These are phyloP conservation scores for Candida koratica DNA, from an alignment of 805 yeast species.

Conservation along the genomic window DNA sequence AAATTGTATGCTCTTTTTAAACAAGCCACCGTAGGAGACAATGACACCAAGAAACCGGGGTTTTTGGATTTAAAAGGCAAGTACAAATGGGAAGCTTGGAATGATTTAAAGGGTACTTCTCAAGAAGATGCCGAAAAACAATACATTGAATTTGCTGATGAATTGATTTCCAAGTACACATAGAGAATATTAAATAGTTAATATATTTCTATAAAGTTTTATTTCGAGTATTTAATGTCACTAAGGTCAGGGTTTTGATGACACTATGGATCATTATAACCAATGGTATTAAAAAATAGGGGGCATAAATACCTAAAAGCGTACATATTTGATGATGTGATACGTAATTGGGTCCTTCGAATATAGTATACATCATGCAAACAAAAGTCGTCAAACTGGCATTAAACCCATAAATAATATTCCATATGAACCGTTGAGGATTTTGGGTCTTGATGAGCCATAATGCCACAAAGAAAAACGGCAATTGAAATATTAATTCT, in stretches of 20 bases:
- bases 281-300: constrained; percentile 68
- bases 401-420: constrained; percentile 63
- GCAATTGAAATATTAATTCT: constrained; percentile 75
- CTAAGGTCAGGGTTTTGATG: neutral
- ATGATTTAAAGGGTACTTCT: constrained; percentile 74
- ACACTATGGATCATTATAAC: constrained; percentile 46
- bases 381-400: constrained; percentile 77
- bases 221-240: neutral
- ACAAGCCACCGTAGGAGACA: constrained; percentile 97
- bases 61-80: constrained; percentile 90
- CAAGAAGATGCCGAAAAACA: constrained; percentile 88
- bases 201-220: neutral
- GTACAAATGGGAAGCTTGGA: constrained; percentile 98
- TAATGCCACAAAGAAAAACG: constrained; percentile 48
- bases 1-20: constrained; percentile 88
- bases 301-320: constrained; percentile 54
- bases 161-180: constrained; percentile 47
- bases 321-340: constrained; percentile 33
- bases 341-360: constrained; percentile 39
- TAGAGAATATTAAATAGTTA: neutral
- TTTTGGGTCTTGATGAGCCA: constrained; percentile 10
- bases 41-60: constrained; percentile 83
- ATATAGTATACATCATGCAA: constrained; percentile 54
- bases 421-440: constrained; percentile 9
- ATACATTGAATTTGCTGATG: constrained; percentile 65